Percentiles rank a stretch among this genome's conserved stretches.
These are phyloP conservation scores for Candida pseudofarinosa DNA, from an alignment of 805 yeast species.

Conservation along the genomic window DNA sequence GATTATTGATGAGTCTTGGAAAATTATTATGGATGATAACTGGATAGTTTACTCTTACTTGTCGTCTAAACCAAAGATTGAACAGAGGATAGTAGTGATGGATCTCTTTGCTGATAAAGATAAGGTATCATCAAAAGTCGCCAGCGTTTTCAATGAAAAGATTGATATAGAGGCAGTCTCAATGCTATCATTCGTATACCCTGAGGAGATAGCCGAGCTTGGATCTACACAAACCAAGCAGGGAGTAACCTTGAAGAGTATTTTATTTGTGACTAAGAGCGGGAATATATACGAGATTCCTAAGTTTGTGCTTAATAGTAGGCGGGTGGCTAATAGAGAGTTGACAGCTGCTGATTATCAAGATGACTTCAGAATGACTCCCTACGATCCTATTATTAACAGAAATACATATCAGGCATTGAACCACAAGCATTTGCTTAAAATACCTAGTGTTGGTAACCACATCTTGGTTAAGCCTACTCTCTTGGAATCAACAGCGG, in stretches of 20 bases:
- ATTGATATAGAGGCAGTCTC: conserved; percentile 44
- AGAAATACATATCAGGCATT: conserved; percentile 31
- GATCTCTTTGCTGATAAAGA: conserved; percentile 62
- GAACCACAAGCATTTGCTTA: conserved; percentile 35
- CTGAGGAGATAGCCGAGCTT: conserved; percentile 53
- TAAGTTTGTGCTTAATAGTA: conserved; percentile 59
- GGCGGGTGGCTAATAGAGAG: conserved; percentile 58
- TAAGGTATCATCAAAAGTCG: conserved; percentile 23
- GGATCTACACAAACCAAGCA: conserved; percentile 36
- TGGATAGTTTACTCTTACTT: conserved; percentile 73
- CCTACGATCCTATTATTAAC: conserved; percentile 62
- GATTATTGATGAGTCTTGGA: conserved; percentile 38
- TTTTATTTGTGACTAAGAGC: conserved; percentile 53
- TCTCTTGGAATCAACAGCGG: conserved; percentile 74
- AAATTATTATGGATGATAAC: conserved; percentile 70
- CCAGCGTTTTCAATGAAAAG: conserved; percentile 32
- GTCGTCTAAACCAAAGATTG: conserved; percentile 45
- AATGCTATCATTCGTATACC: conserved; percentile 57
- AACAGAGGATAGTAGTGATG: conserved; percentile 58
- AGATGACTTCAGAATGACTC: conserved; percentile 53
- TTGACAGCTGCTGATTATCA: conserved; percentile 49
- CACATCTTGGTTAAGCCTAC: conserved; percentile 43
- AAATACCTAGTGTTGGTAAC: conserved; percentile 12
- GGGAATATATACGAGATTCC: conserved; percentile 73
- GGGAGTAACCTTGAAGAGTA: conserved; percentile 44